Evolutionary conservation across 192 early-diverging fungal species (phyloP), one percentile per base, ranked within the genome.

Genomic region (Coemansia sp.): DNA sequence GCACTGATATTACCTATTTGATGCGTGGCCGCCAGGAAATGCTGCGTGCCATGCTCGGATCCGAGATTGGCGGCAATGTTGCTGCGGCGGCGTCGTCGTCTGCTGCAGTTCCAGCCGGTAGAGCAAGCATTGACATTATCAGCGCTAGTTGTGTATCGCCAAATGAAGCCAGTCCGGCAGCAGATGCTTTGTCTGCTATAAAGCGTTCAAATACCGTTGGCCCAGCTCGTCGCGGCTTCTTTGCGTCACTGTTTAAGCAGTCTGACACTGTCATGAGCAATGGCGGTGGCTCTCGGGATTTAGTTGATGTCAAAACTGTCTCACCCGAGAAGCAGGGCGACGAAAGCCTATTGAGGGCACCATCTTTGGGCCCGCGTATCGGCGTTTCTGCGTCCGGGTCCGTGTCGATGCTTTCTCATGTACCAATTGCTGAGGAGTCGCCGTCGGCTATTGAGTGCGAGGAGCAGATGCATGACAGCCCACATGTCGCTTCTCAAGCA

Each of bases 151-250:
- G 36, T 21, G 57, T 64, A 30, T 51, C 32, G 53, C 20, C 24
- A 3, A 51, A 7, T 51, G 59, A 22, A 25, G 51, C 25, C 20
- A 25, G 33, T 20, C 32, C 63, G 20, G 2, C 58, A 0, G 55
- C 32, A 14, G 36, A 36, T 5, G 69, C 61, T 21, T 52, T 61
- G 36, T 56, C 78, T 10, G 59, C 54, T 14, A 51, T 81, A 21
- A 75, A 75, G 66, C 70, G 78, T 4, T 75, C 78, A n/a, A 81
- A 81, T 57, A 75, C 78, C 0, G 72, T 81, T n/a, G 78, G 78
- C 3, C 62, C 66, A 8, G 67, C 66, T 2, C 33, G 72, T 10
- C 73, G 78, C 19, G 73, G 78, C 11, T 55, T 75, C 32, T 33
- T 75, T 31, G 63, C 54, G 17, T 68, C 78, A 25, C 65, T 75